Evolutionary conservation across 2,329 filamentous ascomycete genomes (phyloP).

Genomic region (Diaporthe capsici): DNA sequence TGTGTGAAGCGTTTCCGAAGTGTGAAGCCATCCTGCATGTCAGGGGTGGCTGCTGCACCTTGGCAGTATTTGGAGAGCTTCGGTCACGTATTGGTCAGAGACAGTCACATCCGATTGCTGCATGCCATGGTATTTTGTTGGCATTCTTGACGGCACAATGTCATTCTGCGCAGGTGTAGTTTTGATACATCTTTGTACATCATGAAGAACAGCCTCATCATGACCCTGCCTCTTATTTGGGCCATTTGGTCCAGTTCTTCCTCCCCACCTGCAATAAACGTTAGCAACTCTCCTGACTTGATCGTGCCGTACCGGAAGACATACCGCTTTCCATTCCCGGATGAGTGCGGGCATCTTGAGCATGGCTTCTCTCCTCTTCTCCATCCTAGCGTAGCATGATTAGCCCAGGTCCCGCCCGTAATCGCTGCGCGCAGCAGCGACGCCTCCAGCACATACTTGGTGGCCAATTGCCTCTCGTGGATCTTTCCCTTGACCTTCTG

Average conservation of each 20-base stretch:
- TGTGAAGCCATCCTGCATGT: conserved; percentile 4
- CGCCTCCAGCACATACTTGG: conserved; percentile 66
- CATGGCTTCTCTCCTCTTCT: conserved; percentile 92
- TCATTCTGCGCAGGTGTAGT: background rate
- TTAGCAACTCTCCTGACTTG: conserved; percentile 50
- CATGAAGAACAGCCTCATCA: background rate
- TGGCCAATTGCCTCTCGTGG: conserved; percentile 89
- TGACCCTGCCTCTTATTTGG: conserved; percentile 60
- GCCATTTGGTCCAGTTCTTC: conserved; percentile 70
- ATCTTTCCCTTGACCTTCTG: conserved; percentile 95
- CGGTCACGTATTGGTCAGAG: conserved; percentile 1
- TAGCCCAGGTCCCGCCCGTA: conserved; percentile 46
- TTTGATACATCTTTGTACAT: conserved; percentile 34
- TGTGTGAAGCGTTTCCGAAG: background rate
- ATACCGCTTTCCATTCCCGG: conserved; percentile 91
- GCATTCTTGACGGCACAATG: background rate
- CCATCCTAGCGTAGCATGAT: conserved; percentile 72
- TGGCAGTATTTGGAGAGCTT: background rate
- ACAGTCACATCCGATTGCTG: background rate
- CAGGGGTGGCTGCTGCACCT: conserved; percentile 1
- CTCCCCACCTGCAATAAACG: conserved; percentile 62
- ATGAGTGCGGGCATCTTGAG: conserved; percentile 94
- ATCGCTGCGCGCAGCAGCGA: background rate
- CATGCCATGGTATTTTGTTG: background rate
- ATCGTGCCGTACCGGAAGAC: conserved; percentile 48